Evolutionary conservation across 2,329 filamentous ascomycete genomes (phyloP), one percentile per base, ranked within the genome.

Genomic region (Hymenoscyphus fructigenus): DNA sequence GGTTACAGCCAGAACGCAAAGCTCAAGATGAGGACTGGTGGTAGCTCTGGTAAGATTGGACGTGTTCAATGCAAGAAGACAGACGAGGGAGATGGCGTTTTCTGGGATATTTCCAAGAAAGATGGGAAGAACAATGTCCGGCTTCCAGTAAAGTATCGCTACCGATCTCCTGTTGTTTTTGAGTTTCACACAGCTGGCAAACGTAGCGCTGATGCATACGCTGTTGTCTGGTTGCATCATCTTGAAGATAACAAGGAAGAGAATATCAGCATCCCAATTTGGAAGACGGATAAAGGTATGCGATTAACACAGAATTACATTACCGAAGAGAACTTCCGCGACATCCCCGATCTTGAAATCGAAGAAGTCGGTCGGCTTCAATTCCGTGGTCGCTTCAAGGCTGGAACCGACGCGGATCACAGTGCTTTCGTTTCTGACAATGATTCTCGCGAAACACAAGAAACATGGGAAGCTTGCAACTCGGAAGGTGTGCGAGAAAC

Each of bases 291-390:
- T 71, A 90, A 91, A 64, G 83, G 88, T 0, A 81, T 85, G 66
- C 87, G 94, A 4, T 81, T 98, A 12, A 91, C 91, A 0, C 94
- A 98, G 75, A 98, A 97, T 75, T 97, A 94, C 77, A 90, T 97
- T 72, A 96, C 92, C 0, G 87, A 93, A 66, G 83, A 88, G 20
- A 96, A 95, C 74, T 88, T 85, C 75, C 78, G 82, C 10, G 79
- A 84, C 1, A 84, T 92, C 14, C 90, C 91, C 0, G 91, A 93
- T 56, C 82, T 97, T 1, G 84, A 92, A 57, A 82, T 97, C 14
- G 83, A 91, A 66, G 90, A 95, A 75, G 81, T 97, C 44, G 94
- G 94, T 1, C 88, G 93, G 1, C 80, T 98, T 14, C 85, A 87
- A 41, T 97, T 98, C 83, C 83, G 83, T 1, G 91, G 87, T 12